A percentile compares a stretch with the other conserved stretches of the same genome.
Evolutionary conservation across 805 yeast genomes (phyloP).

Genomic region (Monosporozyma solicola): DNA sequence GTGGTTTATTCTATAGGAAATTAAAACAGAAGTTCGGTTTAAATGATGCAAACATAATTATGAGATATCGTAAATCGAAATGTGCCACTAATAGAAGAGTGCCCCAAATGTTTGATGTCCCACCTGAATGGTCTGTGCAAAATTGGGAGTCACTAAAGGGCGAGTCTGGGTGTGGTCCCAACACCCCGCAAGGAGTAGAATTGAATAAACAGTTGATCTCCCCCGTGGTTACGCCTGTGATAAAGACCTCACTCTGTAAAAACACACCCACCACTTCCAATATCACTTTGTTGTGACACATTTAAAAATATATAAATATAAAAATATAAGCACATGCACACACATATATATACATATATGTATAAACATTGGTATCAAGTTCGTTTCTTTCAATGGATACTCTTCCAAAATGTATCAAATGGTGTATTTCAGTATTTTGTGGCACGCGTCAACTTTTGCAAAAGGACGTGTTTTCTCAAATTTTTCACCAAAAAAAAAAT

Average conservation of each 20-base stretch:
- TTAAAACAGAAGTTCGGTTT: conserved; percentile 1
- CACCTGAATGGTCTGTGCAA: not conserved
- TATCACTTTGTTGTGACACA: not conserved
- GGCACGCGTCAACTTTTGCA: not conserved
- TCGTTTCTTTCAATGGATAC: too few species aligned
- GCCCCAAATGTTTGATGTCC: conserved; percentile 1
- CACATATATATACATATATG: too few species aligned
- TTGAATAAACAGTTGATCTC: not conserved
- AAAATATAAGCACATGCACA: too few species aligned
- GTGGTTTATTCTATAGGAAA: conserved; percentile 5
- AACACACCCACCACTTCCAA: not conserved
- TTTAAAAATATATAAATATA: not conserved
- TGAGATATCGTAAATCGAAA: conserved; percentile 1
- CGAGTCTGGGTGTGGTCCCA: not conserved
- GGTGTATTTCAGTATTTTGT: not conserved
- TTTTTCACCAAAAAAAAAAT: not conserved
- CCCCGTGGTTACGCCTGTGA: not conserved
- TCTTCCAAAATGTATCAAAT: too few species aligned
- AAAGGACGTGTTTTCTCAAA: not conserved
- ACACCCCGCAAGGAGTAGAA: not conserved
- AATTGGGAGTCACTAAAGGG: not conserved
- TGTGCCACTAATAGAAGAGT: conserved; percentile 2
- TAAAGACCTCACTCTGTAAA: not conserved
- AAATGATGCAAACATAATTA: not conserved
- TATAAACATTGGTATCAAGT: too few species aligned